phyloP scores from a whole-genome alignment of 768 basidiomycete genomes.

The Rhodotorula kratochvilovae region DNA sequence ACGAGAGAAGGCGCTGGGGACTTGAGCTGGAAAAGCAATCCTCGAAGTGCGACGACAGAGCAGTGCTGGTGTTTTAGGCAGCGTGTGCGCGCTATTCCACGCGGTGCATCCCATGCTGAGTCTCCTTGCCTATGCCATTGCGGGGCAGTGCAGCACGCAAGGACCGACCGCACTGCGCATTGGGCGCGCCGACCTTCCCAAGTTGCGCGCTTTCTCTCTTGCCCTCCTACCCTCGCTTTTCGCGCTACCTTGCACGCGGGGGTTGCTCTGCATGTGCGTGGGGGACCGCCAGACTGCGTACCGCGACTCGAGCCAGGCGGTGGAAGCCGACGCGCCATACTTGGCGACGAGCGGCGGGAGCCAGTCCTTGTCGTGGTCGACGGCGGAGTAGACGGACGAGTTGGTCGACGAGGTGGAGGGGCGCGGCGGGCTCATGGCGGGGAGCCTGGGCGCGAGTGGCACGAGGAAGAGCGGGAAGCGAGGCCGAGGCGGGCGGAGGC shows the following conservation, averaged over 20 bases:
- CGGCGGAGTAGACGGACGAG: slow-evolving; percentile 7
- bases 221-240: too few relatives aligned
- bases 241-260: slow-evolving; percentile 28
- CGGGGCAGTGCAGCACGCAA: too few relatives aligned
- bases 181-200: too few relatives aligned
- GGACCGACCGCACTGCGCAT: too few relatives aligned
- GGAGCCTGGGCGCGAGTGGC: background rate
- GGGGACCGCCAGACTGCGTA: slow-evolving; percentile 30
- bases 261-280: slow-evolving; percentile 16
- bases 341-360: slow-evolving; percentile 26
- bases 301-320: slow-evolving; percentile 34
- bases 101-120: too few relatives aligned
- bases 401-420: slow-evolving; percentile 22
- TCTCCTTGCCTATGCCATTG: too few relatives aligned
- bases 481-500: background rate
- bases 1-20: too few relatives aligned
- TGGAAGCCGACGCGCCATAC: slow-evolving; percentile 24
- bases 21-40: too few relatives aligned
- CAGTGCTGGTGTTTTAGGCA: too few relatives aligned
- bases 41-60: too few relatives aligned
- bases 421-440: slow-evolving; percentile 2
- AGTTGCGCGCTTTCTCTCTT: too few relatives aligned
- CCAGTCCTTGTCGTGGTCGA: slow-evolving; percentile 25
- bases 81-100: too few relatives aligned
- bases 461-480: background rate